Evolutionary conservation across 495 filamentous ascomycete species (phyloP).

Genomic region (Parathielavia hyrcaniae): DNA sequence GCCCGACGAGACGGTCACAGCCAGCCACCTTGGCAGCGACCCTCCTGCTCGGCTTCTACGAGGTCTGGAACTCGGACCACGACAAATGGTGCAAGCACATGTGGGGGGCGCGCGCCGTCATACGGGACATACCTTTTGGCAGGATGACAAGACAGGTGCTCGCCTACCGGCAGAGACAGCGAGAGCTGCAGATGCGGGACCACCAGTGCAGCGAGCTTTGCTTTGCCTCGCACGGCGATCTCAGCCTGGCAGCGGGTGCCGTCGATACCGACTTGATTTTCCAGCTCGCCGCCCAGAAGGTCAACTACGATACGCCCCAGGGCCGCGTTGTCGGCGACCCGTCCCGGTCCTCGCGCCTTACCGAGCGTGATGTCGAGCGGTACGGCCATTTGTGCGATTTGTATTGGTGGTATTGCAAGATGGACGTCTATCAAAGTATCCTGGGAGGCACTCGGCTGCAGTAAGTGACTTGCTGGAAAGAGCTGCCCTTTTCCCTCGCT

Average conservation of each 20-base stretch:
- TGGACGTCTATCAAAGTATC: slow-evolving; percentile 86
- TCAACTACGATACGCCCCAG: slow-evolving; percentile 31
- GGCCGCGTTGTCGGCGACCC: slow-evolving; percentile 13
- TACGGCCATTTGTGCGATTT: slow-evolving; percentile 80
- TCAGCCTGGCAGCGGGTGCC: slow-evolving; percentile 21
- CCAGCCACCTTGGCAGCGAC: slow-evolving; percentile 81
- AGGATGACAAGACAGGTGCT: slow-evolving; percentile 62
- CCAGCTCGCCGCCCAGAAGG: slow-evolving; percentile 33
- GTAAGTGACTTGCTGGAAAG: slow-evolving; percentile 51
- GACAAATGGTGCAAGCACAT: slow-evolving; percentile 93
- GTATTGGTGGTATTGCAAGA: slow-evolving; percentile 95
- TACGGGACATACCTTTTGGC: slow-evolving; percentile 75
- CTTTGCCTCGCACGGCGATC: slow-evolving; percentile 18
- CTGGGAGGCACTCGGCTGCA: slow-evolving; percentile 77
- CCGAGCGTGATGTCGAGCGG: slow-evolving; percentile 65
- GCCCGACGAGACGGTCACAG: slow-evolving; percentile 63
- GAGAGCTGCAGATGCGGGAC: slow-evolving; percentile 26
- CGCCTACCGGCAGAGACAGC: slow-evolving; percentile 45
- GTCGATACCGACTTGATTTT: slow-evolving; percentile 36
- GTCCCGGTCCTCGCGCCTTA: slow-evolving; percentile 19
- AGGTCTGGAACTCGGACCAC: slow-evolving; percentile 91
- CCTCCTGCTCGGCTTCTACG: slow-evolving; percentile 84
- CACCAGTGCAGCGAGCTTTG: slow-evolving; percentile 21
- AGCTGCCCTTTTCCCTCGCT: slow-evolving; percentile 10
- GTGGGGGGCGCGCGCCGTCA: slow-evolving; percentile 71